Conservation (phyloP, 1,284 basidiomycete genomes). For the Boletus smithii region DNA sequence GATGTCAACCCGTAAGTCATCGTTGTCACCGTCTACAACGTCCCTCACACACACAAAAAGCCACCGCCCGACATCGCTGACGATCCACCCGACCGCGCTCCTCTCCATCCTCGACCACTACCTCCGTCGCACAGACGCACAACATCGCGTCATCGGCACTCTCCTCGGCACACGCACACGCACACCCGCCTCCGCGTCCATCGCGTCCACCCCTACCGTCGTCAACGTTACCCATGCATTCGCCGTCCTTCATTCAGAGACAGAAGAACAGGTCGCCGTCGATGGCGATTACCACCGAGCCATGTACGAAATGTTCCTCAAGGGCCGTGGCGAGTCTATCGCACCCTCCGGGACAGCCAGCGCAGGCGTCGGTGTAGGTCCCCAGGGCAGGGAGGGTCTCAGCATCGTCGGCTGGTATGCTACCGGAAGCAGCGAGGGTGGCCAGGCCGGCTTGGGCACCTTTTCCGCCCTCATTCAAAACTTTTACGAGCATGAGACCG, state of each 20-base stretch:
- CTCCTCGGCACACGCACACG: slow-evolving; percentile 80
- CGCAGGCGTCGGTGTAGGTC: slow-evolving; percentile 20
- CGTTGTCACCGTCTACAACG: background rate
- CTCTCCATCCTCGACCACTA: slow-evolving; percentile 98
- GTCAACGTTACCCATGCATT: slow-evolving; percentile 82
- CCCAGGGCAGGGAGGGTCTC: slow-evolving; percentile 42
- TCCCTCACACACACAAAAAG: slow-evolving; percentile 32
- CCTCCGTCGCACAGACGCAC: slow-evolving; percentile 78
- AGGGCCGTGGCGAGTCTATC: slow-evolving; percentile 65
- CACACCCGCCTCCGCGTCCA: slow-evolving; percentile 49
- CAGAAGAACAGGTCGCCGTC: slow-evolving; percentile 87
- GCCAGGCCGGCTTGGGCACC: slow-evolving; percentile 79
- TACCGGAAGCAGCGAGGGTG: slow-evolving; percentile 23
- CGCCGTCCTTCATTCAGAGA: slow-evolving; percentile 90
- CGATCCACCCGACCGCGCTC: slow-evolving; percentile 88
- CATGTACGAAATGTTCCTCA: slow-evolving; percentile 89
- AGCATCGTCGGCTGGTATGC: slow-evolving; percentile 87
- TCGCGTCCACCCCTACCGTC: slow-evolving; percentile 3
- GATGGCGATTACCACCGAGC: slow-evolving; percentile 95
- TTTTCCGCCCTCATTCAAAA: slow-evolving; percentile 98
- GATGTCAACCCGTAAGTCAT: slow-evolving; percentile 40
- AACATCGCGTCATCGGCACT: slow-evolving; percentile 94
- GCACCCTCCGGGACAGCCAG: slow-evolving; percentile 12
- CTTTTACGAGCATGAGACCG: slow-evolving; percentile 93
- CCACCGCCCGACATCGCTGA: slow-evolving; percentile 72